Conservation (phyloP, 208 protist genomes). For the Acanthamoeba divionensis region DNA sequence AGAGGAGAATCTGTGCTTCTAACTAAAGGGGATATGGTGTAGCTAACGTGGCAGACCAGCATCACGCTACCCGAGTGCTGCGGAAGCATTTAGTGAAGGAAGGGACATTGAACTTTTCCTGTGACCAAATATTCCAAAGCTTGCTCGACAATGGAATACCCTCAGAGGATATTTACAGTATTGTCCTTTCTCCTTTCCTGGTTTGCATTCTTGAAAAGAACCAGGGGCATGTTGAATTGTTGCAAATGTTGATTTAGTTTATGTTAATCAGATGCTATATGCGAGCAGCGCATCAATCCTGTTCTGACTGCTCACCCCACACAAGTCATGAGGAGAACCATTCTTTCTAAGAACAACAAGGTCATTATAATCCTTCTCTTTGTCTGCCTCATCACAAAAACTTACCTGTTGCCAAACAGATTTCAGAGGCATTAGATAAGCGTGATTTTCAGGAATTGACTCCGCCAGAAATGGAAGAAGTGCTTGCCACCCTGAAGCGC, state of each 20-base stretch:
- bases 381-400: neutral
- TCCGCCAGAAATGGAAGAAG: neutral
- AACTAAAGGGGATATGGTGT: too few relatives aligned
- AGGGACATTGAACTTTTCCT: neutral
- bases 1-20: too few relatives aligned
- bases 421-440: neutral
- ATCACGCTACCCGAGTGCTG: conserved; percentile 49
- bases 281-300: conserved; percentile 70
- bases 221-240: too few relatives aligned
- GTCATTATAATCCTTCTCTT: neutral
- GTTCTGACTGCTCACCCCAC: conserved; percentile 79
- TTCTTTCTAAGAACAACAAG: conserved; percentile 62
- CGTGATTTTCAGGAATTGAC: neutral
- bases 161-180: neutral
- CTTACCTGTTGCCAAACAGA: neutral
- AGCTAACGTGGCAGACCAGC: conserved; percentile 61
- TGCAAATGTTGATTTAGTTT: too few relatives aligned
- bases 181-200: neutral
- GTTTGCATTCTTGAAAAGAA: too few relatives aligned
- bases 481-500: neutral
- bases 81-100: too few relatives aligned
- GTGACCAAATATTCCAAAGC: neutral
- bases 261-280: neutral
- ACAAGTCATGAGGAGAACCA: conserved; percentile 66
- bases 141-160: neutral